Evolutionary conservation across 805 yeast species (phyloP).

Genomic region (Suhomyces tanzawaensis): DNA sequence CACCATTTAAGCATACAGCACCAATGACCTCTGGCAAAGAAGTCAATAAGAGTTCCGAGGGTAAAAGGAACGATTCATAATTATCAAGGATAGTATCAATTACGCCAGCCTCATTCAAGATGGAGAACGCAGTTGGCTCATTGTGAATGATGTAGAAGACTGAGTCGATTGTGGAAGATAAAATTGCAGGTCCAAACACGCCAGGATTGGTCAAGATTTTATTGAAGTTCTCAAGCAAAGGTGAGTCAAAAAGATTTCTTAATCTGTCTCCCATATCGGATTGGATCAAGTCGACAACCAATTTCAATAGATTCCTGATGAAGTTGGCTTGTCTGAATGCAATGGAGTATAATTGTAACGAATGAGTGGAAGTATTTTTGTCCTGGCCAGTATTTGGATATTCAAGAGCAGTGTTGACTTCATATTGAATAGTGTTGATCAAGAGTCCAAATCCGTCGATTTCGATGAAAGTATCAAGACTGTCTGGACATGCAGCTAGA

Average conservation of each 20-base stretch:
- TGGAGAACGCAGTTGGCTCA: slow-evolving; percentile 85
- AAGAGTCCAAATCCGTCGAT: slow-evolving; percentile 63
- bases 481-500: slow-evolving; percentile 44
- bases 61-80: slow-evolving; percentile 54
- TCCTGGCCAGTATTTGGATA: slow-evolving; percentile 52
- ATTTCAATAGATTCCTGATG: slow-evolving; percentile 51
- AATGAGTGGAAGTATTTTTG: background rate
- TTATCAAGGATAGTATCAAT: slow-evolving; percentile 62
- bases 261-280: slow-evolving; percentile 82
- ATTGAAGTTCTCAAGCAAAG: slow-evolving; percentile 61
- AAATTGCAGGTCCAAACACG: slow-evolving; percentile 64
- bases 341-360: slow-evolving; percentile 21
- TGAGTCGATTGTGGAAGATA: slow-evolving; percentile 60
- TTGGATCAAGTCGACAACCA: slow-evolving; percentile 61
- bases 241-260: slow-evolving; percentile 82
- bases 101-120: slow-evolving; percentile 74
- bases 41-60: slow-evolving; percentile 55
- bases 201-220: slow-evolving; percentile 53
- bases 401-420: slow-evolving; percentile 60
- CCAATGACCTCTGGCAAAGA: slow-evolving; percentile 75
- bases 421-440: slow-evolving; percentile 59
- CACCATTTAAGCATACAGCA: slow-evolving; percentile 75
- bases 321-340: slow-evolving; percentile 58
- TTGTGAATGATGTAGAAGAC: slow-evolving; percentile 74
- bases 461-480: slow-evolving; percentile 61